Conservation (phyloP, 1,139 yeast species). For the Diutina neorugosa region DNA sequence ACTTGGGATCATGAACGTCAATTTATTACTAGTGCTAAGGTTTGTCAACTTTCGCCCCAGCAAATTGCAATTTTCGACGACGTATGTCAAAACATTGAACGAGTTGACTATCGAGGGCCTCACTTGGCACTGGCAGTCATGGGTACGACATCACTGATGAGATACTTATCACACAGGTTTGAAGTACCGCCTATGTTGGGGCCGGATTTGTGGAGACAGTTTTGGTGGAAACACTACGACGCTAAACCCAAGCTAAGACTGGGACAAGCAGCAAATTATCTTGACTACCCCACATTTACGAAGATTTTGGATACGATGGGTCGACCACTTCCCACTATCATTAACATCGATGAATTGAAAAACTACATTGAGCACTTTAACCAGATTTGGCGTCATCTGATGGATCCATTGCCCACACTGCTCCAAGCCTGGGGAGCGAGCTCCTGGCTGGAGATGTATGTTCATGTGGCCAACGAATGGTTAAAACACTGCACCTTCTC, state of each 20-base stretch:
- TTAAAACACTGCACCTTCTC: not conserved
- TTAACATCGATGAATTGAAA: not conserved
- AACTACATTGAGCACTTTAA: not conserved
- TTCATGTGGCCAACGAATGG: not conserved
- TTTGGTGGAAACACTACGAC: not conserved
- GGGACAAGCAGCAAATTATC: not conserved
- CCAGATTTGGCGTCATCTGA: not conserved
- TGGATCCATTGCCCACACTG: not conserved
- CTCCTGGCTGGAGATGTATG: not conserved
- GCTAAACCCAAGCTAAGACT: not conserved
- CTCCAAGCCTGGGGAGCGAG: not conserved
- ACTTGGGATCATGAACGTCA: not conserved
- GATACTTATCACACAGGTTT: not conserved
- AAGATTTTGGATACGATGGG: not conserved
- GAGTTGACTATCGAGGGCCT: not conserved
- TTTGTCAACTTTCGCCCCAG: not conserved
- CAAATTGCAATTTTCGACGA: not conserved
- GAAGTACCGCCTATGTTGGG: conserved; percentile 1
- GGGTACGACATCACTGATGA: not conserved
- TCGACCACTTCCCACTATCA: not conserved
- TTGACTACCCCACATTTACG: not conserved
- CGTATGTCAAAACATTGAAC: not conserved
- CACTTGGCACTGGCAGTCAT: not conserved
- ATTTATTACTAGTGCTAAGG: not conserved
- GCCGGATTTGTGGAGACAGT: not conserved